These are phyloP conservation scores for Ganoderma boninense DNA, from an alignment of 1,284 basidiomycete genomes.

Conservation along the genomic window DNA sequence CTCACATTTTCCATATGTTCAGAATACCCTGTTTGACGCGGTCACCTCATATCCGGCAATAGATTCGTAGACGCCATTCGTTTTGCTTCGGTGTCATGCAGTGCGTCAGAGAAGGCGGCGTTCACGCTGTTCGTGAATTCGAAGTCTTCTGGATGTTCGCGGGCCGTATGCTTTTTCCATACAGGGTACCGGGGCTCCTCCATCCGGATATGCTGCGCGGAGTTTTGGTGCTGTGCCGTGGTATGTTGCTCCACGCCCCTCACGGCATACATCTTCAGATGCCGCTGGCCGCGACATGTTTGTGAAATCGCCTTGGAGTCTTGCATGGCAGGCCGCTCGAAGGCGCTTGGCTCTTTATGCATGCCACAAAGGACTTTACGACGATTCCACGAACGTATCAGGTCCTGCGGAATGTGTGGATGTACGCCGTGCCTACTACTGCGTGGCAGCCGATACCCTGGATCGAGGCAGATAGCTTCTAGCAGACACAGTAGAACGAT, in stretches of 20 bases:
- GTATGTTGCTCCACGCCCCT: neutral
- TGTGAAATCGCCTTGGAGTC: too few species aligned
- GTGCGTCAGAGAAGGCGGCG: neutral
- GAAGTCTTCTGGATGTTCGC: neutral
- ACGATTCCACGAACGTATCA: too few species aligned
- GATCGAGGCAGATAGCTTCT: neutral
- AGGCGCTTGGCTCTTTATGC: too few species aligned
- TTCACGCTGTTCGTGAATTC: neutral
- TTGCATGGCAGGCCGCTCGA: too few species aligned
- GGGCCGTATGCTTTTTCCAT: neutral
- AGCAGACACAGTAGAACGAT: neutral
- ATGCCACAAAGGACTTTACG: too few species aligned
- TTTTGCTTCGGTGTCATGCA: neutral
- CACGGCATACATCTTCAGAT: too few species aligned
- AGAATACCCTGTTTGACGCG: neutral
- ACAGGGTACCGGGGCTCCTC: slow-evolving; percentile 3
- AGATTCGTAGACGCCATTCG: neutral
- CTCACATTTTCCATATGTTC: neutral
- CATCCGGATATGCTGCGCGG: slow-evolving; percentile 4
- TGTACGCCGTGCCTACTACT: too few species aligned
- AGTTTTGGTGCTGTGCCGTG: neutral
- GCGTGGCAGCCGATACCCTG: neutral
- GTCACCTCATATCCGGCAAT: neutral
- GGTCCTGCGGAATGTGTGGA: too few species aligned
- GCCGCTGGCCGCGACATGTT: too few species aligned